phyloP scores from a whole-genome alignment of 1,284 basidiomycete genomes.

The Amylostereum chailletii region DNA sequence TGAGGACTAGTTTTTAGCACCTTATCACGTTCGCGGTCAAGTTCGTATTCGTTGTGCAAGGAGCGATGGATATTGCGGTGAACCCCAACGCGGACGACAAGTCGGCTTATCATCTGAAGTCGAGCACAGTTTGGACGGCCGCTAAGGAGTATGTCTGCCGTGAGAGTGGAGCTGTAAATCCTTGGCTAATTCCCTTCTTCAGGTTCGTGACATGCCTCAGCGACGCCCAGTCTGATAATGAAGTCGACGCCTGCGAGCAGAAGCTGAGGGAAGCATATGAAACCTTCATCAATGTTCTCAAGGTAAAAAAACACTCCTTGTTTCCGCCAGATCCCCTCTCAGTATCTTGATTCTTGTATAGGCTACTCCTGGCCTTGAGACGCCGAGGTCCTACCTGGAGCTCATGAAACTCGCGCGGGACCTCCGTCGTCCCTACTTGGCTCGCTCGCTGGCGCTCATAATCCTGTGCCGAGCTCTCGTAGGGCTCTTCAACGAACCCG shows the following conservation, averaged over 20 bases:
- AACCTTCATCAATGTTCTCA: constrained; percentile 4
- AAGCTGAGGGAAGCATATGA: neutral
- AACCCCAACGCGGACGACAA: neutral
- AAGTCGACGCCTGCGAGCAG: no score
- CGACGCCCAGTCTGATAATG: no score
- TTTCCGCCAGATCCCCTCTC: no score
- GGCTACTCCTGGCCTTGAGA: constrained; percentile 5
- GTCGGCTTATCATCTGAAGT: constrained; percentile 4
- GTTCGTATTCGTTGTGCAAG: constrained; percentile 6
- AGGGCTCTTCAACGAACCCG: constrained; percentile 1
- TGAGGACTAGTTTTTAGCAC: neutral
- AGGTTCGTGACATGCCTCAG: no score
- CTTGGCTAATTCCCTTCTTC: no score
- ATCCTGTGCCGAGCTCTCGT: constrained; percentile 5
- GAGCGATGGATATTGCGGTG: constrained; percentile 3
- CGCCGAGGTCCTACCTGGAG: constrained; percentile 6
- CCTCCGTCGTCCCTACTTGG: constrained; percentile 7
- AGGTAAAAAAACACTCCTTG: no score
- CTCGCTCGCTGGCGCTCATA: constrained; percentile 7
- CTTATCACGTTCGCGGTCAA: constrained; percentile 2
- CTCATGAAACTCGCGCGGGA: constrained; percentile 7
- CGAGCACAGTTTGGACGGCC: constrained; percentile 6
- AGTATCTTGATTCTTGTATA: neutral
- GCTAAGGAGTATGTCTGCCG: constrained; percentile 3
- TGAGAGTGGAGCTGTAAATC: no score